Conservation (phyloP, 495 filamentous ascomycete species). For the Mytilinidion resinicola region DNA sequence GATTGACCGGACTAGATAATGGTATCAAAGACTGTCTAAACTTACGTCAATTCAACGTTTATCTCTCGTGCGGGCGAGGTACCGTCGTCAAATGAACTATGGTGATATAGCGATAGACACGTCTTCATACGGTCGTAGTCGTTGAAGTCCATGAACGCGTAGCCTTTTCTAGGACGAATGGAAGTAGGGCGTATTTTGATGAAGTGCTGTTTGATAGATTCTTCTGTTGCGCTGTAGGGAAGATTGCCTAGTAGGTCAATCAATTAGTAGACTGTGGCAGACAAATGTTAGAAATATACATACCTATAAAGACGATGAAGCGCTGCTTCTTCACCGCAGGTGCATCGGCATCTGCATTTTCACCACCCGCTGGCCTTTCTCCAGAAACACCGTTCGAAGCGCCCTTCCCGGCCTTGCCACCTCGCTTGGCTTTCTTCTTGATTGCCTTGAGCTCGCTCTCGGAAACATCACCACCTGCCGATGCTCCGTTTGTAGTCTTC, state of each 20-base stretch:
- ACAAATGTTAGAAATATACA: constrained; percentile 10
- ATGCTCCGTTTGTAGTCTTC: constrained; percentile 10
- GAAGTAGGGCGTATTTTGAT: constrained; percentile 61
- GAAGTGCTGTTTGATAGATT: constrained; percentile 67
- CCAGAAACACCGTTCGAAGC: background rate
- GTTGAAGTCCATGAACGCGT: constrained; percentile 90
- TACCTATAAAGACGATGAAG: constrained; percentile 83
- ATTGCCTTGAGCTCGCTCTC: constrained; percentile 33
- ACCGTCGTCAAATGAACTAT: constrained; percentile 72
- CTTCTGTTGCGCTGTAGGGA: constrained; percentile 70
- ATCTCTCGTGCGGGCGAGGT: constrained; percentile 58
- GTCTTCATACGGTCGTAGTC: constrained; percentile 89
- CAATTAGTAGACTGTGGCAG: constrained; percentile 5
- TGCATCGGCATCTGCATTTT: constrained; percentile 19
- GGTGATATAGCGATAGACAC: constrained; percentile 81
- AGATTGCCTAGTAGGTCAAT: constrained; percentile 60
- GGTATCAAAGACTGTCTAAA: background rate
- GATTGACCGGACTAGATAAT: background rate
- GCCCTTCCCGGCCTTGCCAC: background rate
- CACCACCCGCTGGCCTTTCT: constrained; percentile 4
- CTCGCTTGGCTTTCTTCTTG: constrained; percentile 31
- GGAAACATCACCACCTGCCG: background rate
- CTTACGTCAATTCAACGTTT: constrained; percentile 75
- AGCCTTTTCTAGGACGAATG: constrained; percentile 76
- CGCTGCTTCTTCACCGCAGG: constrained; percentile 44